Conservation (phyloP, 257 asterid genomes). For the Euphrasia confusa region DNA sequence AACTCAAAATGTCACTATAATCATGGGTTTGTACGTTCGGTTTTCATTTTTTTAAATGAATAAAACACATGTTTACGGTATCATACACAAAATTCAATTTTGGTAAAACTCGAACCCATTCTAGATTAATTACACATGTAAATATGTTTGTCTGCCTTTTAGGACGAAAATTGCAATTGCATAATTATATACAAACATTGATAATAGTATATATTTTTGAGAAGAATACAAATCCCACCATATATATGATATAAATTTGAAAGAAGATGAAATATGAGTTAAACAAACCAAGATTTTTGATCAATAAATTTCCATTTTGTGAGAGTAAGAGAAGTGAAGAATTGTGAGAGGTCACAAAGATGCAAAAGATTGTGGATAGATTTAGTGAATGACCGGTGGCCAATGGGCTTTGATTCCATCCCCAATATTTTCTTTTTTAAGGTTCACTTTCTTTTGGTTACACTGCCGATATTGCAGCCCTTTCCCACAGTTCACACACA, state of each 20-base stretch:
- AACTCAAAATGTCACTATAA: conserved; percentile 1
- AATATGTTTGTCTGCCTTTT: no score
- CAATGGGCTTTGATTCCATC: conserved; percentile 30
- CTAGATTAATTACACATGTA: no score
- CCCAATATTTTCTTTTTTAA: conserved; percentile 24
- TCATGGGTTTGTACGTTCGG: background rate
- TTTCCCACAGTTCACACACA: conserved; percentile 23
- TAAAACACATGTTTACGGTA: no score
- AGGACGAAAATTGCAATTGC: no score
- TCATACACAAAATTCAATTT: no score
- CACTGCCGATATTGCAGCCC: conserved; percentile 43
- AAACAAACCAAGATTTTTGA: conserved; percentile 13
- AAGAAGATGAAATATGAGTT: conserved; percentile 36
- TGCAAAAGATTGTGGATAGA: conserved; percentile 66
- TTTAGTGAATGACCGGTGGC: conserved; percentile 51
- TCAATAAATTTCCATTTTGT: conserved; percentile 37
- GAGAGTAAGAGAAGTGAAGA: conserved; percentile 15
- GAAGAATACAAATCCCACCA: no score
- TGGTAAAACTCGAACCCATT: no score
- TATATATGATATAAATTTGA: conserved; percentile 23
- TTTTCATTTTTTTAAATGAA: no score
- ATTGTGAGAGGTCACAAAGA: conserved; percentile 39
- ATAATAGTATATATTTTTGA: no score
- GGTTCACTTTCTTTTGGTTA: conserved; percentile 30
- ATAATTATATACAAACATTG: no score